Percentiles rank a stretch among this genome's conserved stretches.
Evolutionary conservation across 116 monocot species (phyloP).

Genomic region (Phalaenopsis hybrid): DNA sequence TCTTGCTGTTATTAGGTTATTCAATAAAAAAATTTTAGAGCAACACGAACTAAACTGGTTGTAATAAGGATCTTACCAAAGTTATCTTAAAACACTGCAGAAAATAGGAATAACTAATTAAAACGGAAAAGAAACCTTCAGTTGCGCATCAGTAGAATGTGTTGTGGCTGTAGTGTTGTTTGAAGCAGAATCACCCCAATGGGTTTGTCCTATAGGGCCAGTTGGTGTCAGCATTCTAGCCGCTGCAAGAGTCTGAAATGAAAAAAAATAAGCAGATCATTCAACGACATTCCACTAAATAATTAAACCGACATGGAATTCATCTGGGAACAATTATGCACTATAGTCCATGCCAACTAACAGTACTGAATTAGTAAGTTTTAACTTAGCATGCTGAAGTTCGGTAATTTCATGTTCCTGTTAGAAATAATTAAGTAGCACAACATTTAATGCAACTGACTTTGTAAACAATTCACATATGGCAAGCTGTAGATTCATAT

Average conservation of each 20-base stretch:
- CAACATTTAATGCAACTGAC: too few relatives aligned
- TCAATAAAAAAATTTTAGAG: not conserved
- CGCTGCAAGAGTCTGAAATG: slow-evolving; percentile 81
- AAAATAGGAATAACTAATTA: not conserved
- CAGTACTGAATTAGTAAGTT: not conserved
- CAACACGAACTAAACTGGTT: not conserved
- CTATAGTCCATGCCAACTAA: not conserved
- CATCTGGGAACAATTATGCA: not conserved
- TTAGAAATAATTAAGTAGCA: not conserved
- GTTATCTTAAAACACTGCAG: not conserved
- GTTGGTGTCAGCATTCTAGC: slow-evolving; percentile 97
- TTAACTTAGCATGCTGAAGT: not conserved
- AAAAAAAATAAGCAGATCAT: slow-evolving; percentile 7
- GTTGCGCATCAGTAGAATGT: slow-evolving; percentile 91
- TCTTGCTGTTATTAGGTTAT: slow-evolving; percentile 72
- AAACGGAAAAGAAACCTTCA: slow-evolving; percentile 55
- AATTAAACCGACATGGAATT: not conserved
- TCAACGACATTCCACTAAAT: not conserved
- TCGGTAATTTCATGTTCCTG: not conserved
- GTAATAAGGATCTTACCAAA: not conserved
- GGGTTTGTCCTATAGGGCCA: slow-evolving; percentile 78
- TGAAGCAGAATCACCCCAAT: slow-evolving; percentile 90
- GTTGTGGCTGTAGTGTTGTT: slow-evolving; percentile 55
- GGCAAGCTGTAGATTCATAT: too few relatives aligned
- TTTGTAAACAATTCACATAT: too few relatives aligned